phyloP scores from a whole-genome alignment of 2,329 filamentous ascomycete species.

The Epichloe gansuensis region DNA sequence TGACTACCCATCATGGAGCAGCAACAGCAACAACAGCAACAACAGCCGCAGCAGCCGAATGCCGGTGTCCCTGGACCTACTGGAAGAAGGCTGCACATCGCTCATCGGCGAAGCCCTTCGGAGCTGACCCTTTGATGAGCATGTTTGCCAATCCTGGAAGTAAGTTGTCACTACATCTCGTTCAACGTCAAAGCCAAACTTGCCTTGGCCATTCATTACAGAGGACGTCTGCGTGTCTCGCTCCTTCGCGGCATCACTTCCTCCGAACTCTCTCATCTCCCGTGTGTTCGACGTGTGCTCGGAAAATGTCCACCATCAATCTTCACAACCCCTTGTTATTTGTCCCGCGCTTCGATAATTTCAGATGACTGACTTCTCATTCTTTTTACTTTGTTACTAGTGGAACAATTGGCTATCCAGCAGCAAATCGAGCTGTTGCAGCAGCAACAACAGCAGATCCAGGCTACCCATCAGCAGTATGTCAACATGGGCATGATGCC shows the following conservation, averaged over 20 bases:
- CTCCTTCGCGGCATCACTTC: background rate
- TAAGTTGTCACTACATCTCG: slow-evolving; percentile 31
- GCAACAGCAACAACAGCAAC: slow-evolving; percentile 43
- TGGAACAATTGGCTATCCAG: slow-evolving; percentile 96
- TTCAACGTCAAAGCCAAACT: background rate
- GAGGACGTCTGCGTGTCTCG: background rate
- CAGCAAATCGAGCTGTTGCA: slow-evolving; percentile 96
- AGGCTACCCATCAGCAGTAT: slow-evolving; percentile 93
- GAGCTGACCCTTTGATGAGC: slow-evolving; percentile 96
- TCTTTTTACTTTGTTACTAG: slow-evolving; percentile 30
- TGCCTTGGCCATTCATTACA: background rate
- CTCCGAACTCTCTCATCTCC: background rate
- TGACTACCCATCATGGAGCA: slow-evolving; percentile 46
- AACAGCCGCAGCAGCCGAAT: slow-evolving; percentile 36
- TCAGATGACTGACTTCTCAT: background rate
- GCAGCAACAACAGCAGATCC: slow-evolving; percentile 95
- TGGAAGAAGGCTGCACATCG: slow-evolving; percentile 90
- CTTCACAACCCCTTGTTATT: no score
- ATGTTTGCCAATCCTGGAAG: slow-evolving; percentile 58
- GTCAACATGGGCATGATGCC: slow-evolving; percentile 94
- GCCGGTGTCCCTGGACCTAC: slow-evolving; percentile 58
- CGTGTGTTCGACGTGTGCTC: background rate
- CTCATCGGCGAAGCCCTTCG: slow-evolving; percentile 90
- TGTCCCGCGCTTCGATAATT: background rate
- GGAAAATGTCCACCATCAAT: background rate